These are phyloP conservation scores for Daldinia vernicosa DNA, from an alignment of 495 filamentous ascomycete genomes.

Conservation along the genomic window DNA sequence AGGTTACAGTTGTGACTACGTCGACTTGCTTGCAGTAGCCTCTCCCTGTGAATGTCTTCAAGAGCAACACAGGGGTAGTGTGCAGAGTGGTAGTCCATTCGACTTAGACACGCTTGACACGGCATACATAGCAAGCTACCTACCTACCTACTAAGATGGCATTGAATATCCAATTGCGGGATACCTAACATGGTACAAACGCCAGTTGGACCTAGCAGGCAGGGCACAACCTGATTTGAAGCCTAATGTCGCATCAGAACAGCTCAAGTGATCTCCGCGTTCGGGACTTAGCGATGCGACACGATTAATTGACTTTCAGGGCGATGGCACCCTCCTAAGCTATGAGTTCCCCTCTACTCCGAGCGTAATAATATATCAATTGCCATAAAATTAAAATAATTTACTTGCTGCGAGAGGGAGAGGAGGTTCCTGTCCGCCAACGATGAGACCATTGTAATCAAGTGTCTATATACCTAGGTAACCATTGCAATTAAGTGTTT, in stretches of 20 bases:
- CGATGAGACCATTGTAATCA: constrained; percentile 16
- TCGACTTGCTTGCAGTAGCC: constrained; percentile 37
- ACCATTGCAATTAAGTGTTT: too few species aligned
- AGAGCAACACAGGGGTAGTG: constrained; percentile 34
- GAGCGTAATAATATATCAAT: constrained; percentile 12
- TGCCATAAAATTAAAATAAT: neutral
- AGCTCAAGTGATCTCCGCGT: constrained; percentile 45
- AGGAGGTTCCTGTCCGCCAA: constrained; percentile 1
- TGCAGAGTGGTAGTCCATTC: constrained; percentile 11
- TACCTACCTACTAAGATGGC: constrained; percentile 12
- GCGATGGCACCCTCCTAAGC: constrained; percentile 35
- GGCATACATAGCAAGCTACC: constrained; percentile 30
- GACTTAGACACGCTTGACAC: constrained; percentile 19
- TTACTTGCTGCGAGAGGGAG: constrained; percentile 24
- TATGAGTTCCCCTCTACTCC: constrained; percentile 24
- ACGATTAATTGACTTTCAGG: constrained; percentile 44
- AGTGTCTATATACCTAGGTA: neutral
- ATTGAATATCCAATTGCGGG: constrained; percentile 24
- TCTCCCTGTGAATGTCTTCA: constrained; percentile 8
- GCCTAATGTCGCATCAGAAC: constrained; percentile 37
- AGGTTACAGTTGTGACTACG: constrained; percentile 39
- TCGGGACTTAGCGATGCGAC: constrained; percentile 43
- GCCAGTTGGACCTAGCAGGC: constrained; percentile 8
- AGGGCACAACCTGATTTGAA: constrained; percentile 28
- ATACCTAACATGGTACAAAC: constrained; percentile 31